phyloP scores from a whole-genome alignment of 2,329 filamentous ascomycete genomes.

The Thielaviopsis euricoi region DNA sequence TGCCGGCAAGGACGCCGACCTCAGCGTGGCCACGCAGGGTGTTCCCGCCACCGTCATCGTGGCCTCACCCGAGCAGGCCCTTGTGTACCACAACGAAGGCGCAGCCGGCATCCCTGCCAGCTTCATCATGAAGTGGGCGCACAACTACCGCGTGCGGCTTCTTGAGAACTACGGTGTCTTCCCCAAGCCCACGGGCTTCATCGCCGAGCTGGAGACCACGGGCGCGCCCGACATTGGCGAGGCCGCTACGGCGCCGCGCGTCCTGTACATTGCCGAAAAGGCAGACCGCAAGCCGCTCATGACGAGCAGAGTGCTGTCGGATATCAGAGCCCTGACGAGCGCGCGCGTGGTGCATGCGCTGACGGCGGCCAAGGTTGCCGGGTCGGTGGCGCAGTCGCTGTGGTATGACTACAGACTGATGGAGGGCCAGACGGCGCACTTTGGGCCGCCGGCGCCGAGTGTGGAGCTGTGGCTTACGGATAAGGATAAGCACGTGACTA shows the following conservation, averaged over 20 bases:
- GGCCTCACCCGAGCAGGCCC: conserved; percentile 42
- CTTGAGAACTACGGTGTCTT: conserved; percentile 58
- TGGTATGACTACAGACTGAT: conserved; percentile 68
- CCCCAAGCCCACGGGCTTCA: conserved; percentile 36
- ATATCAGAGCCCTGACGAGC: conserved; percentile 65
- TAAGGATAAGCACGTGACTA: conserved; percentile 41
- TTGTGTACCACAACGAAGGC: conserved; percentile 6
- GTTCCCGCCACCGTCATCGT: conserved; percentile 72
- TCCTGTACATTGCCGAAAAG: conserved; percentile 66
- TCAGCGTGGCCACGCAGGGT: conserved; percentile 55
- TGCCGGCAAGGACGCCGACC: conserved; percentile 53
- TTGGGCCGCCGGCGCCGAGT: conserved; percentile 65
- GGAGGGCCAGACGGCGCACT: conserved; percentile 38
- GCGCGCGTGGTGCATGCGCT: conserved; percentile 75
- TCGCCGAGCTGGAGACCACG: conserved; percentile 28
- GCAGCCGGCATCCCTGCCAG: conserved; percentile 22
- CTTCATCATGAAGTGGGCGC: conserved; percentile 51
- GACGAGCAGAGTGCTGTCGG: conserved; percentile 53
- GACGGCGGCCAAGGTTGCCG: conserved; percentile 67
- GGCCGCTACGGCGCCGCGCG: conserved; percentile 49
- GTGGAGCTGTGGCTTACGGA: conserved; percentile 64
- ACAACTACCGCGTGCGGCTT: conserved; percentile 53
- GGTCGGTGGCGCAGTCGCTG: conserved; percentile 73
- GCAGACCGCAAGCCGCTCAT: conserved; percentile 49
- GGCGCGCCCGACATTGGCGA: conserved; percentile 42